These are phyloP conservation scores for Trichoderma sp. DNA, from an alignment of 2,329 filamentous ascomycete species.

Conservation along the genomic window DNA sequence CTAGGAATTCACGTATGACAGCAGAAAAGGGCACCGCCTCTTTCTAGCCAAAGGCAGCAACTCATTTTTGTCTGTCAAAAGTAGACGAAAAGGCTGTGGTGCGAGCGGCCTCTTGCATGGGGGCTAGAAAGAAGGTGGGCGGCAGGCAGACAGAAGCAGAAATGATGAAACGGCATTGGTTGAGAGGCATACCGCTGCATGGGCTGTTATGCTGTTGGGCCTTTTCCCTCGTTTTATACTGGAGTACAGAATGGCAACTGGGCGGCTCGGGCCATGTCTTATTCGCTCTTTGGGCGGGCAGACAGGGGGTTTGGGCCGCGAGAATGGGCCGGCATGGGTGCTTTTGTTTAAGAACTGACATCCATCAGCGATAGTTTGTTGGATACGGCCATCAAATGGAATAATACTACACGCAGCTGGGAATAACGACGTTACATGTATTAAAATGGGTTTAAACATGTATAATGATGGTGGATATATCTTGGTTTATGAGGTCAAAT, in stretches of 20 bases:
- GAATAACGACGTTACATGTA: neutral
- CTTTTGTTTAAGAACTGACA: neutral
- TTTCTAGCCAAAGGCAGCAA: neutral
- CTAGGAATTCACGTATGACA: neutral
- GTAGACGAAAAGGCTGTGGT: neutral
- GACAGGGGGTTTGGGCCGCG: constrained; percentile 15
- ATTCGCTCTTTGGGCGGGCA: constrained; percentile 6
- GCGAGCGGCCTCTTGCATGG: constrained; percentile 15
- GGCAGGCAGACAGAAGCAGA: neutral
- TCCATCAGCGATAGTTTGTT: neutral
- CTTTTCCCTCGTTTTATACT: neutral
- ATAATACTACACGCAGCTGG: neutral
- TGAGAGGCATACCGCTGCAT: neutral
- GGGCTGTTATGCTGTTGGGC: constrained; percentile 5
- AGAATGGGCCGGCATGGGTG: constrained; percentile 4
- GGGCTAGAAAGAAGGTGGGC: neutral
- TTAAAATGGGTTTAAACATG: neutral
- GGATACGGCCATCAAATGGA: neutral
- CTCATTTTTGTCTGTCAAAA: neutral
- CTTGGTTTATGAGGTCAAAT: neutral
- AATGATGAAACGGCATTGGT: constrained; percentile 5
- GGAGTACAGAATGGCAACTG: neutral
- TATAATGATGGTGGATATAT: neutral
- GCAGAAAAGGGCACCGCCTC: constrained; percentile 18
- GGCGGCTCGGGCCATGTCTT: constrained; percentile 20